A percentile compares a stretch with the other conserved stretches of the same genome.
Conservation (phyloP, 129 eudicot genomes). For the Flaveria sonorensis region DNA sequence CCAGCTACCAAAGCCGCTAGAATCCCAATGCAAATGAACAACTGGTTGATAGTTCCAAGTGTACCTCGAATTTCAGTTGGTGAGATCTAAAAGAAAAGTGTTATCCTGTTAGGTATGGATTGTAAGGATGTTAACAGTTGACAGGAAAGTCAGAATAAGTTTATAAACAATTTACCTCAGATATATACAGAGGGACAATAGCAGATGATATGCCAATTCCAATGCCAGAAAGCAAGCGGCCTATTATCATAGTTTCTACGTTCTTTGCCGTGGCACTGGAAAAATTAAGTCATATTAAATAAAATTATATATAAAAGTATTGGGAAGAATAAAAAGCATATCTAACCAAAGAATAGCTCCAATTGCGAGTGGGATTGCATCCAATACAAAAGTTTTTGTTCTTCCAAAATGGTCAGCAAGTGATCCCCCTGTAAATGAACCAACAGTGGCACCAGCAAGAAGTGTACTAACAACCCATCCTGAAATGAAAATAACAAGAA, state of each 20-base stretch:
- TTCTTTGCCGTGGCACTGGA: constrained; percentile 73
- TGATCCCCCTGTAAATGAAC: constrained; percentile 92
- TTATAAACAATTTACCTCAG: constrained; percentile 61
- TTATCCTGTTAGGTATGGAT: constrained; percentile 26
- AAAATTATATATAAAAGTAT: background rate
- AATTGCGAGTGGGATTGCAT: constrained; percentile 83
- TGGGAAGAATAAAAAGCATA: background rate
- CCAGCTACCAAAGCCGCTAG: constrained; percentile 93
- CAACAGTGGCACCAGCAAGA: constrained; percentile 97
- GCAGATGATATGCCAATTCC: constrained; percentile 98
- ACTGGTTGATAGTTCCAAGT: constrained; percentile 92
- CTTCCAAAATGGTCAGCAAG: constrained; percentile 93
- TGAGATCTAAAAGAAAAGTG: constrained; percentile 60
- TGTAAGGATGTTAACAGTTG: background rate
- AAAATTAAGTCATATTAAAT: constrained; percentile 24
- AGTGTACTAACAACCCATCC: constrained; percentile 96
- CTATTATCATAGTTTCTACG: constrained; percentile 74
- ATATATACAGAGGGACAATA: constrained; percentile 89
- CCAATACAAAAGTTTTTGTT: constrained; percentile 73
- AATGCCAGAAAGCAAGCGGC: constrained; percentile 87
- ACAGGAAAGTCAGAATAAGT: constrained; percentile 4
- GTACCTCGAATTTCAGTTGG: constrained; percentile 98
- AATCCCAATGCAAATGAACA: constrained; percentile 87
- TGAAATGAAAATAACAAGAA: constrained; percentile 15
- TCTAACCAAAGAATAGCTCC: constrained; percentile 93